A percentile compares a stretch with the other conserved stretches of the same genome.
Conservation (phyloP, 2,329 filamentous ascomycete genomes). For the Beauveria sp. region DNA sequence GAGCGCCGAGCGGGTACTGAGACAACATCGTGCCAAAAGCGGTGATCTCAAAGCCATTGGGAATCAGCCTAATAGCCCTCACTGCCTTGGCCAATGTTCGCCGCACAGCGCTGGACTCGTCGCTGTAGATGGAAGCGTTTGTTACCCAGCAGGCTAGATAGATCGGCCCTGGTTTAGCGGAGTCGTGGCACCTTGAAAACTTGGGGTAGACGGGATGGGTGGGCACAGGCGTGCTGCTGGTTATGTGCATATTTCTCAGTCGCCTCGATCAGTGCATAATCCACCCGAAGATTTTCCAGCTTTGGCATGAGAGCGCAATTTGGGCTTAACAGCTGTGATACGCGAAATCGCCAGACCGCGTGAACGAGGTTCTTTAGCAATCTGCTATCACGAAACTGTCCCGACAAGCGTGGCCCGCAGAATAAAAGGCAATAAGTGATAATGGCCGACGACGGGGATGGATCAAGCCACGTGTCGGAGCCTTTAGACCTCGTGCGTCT, state of each 20-base stretch:
- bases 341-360: not conserved
- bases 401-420: not conserved
- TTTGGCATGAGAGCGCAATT: not conserved
- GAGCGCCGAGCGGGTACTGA: slow-evolving; percentile 3
- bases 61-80: not conserved
- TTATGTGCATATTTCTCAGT: slow-evolving; percentile 4
- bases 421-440: slow-evolving; percentile 15
- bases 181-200: slow-evolving; percentile 4
- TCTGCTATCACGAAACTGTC: not conserved
- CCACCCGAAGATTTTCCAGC: slow-evolving; percentile 13
- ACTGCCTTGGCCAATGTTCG: not conserved
- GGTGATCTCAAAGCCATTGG: slow-evolving; percentile 24
- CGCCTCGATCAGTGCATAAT: slow-evolving; percentile 6
- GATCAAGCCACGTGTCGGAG: slow-evolving; percentile 68
- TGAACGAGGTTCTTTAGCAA: not conserved
- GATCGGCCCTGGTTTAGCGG: not conserved
- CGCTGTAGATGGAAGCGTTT: not conserved
- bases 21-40: slow-evolving; percentile 18
- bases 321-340: slow-evolving; percentile 3
- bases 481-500: slow-evolving; percentile 93
- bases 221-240: not conserved
- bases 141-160: not conserved
- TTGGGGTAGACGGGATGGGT: slow-evolving; percentile 6
- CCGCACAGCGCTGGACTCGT: not conserved
- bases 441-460: slow-evolving; percentile 82